Evolutionary conservation across 2,329 filamentous ascomycete genomes (phyloP), one percentile per base, ranked within the genome.

Genomic region (Aspergillus floridensis): DNA sequence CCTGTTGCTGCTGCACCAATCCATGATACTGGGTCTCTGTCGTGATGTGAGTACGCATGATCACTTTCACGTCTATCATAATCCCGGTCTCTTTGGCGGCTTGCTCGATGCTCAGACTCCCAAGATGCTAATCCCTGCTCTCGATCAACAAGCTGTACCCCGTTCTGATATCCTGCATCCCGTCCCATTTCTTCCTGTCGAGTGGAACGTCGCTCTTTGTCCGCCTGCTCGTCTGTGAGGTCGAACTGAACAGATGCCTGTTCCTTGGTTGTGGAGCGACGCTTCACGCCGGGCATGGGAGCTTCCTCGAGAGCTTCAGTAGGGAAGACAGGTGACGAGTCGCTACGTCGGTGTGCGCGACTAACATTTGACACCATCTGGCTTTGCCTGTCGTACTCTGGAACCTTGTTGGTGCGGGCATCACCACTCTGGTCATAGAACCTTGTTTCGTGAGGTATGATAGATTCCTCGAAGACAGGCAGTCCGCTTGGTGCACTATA

Each of bases 221-320:
- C 76, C 38, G 74, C 76, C 70, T 86, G 83, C 67, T 85, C 83
- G 50, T 85, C 76, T 0, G 84, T 86, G 53, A 86, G 68, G 41
- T 82, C 79, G 63, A 87, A 87, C 56, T 82, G 80, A 7, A 87
- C 85, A 60, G 78, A 81, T 8, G 77, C 77, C 57, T 73, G 69
- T 21, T 78, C 76, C 65, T 71, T 76, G 3, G 62, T 56, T 4
- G 75, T 72, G 26, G 68, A 69, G 22, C 72, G 70, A 51, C 74
- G 74, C 50, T 72, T 74, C 8, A 68, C 59, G 10, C 65, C 69
- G 8, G 71, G 64, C 5, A 64, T 51, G 1, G 62, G 60, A 16
- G 56, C 60, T 22, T 61, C 62, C 41, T 69, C 66, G 5, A 71
- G 57, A 31, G 65, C 63, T 29, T 73, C 71, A 49, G 70, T 76